Percentiles rank a stretch among this genome's conserved stretches.
These are phyloP conservation scores for Verruconis gallopava DNA, from an alignment of 2,329 filamentous ascomycete genomes.

Conservation along the genomic window DNA sequence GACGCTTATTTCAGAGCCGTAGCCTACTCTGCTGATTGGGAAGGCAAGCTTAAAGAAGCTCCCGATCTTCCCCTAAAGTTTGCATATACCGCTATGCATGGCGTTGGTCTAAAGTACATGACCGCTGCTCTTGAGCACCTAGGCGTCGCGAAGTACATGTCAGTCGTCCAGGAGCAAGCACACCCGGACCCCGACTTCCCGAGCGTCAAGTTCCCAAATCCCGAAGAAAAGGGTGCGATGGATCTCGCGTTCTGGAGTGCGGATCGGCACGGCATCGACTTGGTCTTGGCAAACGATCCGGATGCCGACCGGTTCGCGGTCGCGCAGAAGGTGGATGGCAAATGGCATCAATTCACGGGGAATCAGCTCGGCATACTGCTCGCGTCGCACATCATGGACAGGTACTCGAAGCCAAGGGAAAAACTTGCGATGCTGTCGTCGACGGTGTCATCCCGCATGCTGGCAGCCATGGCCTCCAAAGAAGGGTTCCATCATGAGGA, in stretches of 20 bases:
- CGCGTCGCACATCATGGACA: constrained; percentile 43
- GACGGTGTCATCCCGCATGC: constrained; percentile 51
- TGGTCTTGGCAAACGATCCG: constrained; percentile 51
- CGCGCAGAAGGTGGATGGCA: constrained; percentile 43
- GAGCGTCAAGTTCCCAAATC: constrained; percentile 52
- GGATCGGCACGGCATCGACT: constrained; percentile 31
- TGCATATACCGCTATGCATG: constrained; percentile 46
- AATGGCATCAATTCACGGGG: constrained; percentile 50
- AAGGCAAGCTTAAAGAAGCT: constrained; percentile 16
- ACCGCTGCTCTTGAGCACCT: constrained; percentile 25
- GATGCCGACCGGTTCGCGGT: constrained; percentile 52
- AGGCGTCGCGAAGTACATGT: constrained; percentile 31
- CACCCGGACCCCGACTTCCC: constrained; percentile 51
- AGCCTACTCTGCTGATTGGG: constrained; percentile 24
- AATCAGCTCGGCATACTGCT: constrained; percentile 51
- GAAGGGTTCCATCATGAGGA: constrained; percentile 46
- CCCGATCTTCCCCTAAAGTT: constrained; percentile 24
- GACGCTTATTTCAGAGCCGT: constrained; percentile 33
- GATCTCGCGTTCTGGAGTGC: constrained; percentile 46
- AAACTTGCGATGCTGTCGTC: constrained; percentile 46
- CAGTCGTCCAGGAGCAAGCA: constrained; percentile 37
- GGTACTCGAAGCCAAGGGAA: constrained; percentile 25
- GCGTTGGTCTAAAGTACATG: constrained; percentile 39
- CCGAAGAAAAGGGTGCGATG: constrained; percentile 50
- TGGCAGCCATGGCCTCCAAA: constrained; percentile 40